phyloP scores from a whole-genome alignment of 768 basidiomycete genomes.

The Macrolepiota fuliginosa region DNA sequence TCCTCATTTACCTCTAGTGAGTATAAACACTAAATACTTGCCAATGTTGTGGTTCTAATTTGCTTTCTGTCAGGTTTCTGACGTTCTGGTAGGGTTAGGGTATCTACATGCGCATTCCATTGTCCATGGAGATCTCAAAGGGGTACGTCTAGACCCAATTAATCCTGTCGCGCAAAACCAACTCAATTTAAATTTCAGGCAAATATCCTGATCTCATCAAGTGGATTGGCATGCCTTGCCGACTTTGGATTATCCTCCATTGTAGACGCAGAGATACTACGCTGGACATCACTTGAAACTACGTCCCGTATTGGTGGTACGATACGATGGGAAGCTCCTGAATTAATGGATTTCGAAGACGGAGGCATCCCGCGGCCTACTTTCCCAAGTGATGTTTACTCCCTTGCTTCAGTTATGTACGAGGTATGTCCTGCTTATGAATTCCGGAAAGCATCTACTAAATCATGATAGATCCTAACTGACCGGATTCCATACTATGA shows the following conservation, averaged over 20 bases:
- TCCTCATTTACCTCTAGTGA: conserved; percentile 16
- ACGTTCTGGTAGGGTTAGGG: conserved; percentile 14
- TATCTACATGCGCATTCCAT: conserved; percentile 16
- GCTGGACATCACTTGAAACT: conserved; percentile 16
- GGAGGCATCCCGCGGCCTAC: conserved; percentile 1
- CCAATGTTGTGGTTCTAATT: neutral
- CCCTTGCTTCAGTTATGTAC: conserved; percentile 20
- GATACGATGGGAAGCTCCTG: conserved; percentile 23
- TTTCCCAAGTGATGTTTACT: conserved; percentile 20
- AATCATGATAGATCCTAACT: conserved; percentile 22
- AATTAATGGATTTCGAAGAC: conserved; percentile 17
- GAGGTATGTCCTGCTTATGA: conserved; percentile 14
- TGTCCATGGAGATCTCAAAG: conserved; percentile 21
- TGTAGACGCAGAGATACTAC: conserved; percentile 11
- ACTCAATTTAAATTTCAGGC: conserved; percentile 5
- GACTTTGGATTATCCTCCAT: conserved; percentile 22
- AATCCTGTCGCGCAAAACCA: neutral
- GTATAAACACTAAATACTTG: neutral
- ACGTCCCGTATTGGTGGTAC: conserved; percentile 16
- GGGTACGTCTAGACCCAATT: conserved; percentile 11
- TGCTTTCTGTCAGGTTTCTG: neutral
- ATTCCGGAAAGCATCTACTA: neutral
- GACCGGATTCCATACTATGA: conserved; percentile 24
- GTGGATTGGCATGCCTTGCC: conserved; percentile 19
- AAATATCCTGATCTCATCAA: conserved; percentile 18